Conservation (phyloP, 768 basidiomycete genomes). For the Russula sp. region DNA sequence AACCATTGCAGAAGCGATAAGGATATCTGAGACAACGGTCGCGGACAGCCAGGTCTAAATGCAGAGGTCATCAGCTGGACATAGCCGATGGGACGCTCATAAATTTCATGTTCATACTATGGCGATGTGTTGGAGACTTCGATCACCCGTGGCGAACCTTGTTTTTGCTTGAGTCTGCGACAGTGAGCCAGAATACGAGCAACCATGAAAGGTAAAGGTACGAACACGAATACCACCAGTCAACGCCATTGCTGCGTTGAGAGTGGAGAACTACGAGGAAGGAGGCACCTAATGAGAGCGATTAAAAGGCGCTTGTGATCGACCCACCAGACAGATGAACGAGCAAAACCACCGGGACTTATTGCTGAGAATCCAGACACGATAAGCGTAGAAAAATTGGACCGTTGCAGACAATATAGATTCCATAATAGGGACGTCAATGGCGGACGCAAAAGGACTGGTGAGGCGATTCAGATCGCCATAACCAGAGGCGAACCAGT, state of each 20-base stretch:
- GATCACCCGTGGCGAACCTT: neutral
- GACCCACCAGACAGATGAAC: slow-evolving; percentile 12
- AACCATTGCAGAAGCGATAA: slow-evolving; percentile 14
- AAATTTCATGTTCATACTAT: neutral
- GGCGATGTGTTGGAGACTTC: neutral
- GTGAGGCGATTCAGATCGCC: slow-evolving; percentile 33
- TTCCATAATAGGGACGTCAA: slow-evolving; percentile 16
- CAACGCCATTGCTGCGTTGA: slow-evolving; percentile 1
- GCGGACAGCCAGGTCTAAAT: slow-evolving; percentile 14
- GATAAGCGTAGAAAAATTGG: slow-evolving; percentile 12
- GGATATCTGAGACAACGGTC: slow-evolving; percentile 2
- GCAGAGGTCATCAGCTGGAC: neutral
- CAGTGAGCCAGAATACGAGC: neutral
- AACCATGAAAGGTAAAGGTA: too few relatives aligned
- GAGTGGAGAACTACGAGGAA: neutral
- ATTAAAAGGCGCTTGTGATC: neutral
- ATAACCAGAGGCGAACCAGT: slow-evolving; percentile 35
- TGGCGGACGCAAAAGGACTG: slow-evolving; percentile 28
- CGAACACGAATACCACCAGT: slow-evolving; percentile 4
- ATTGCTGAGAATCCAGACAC: slow-evolving; percentile 8
- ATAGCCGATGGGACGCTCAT: too few relatives aligned
- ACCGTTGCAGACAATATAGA: slow-evolving; percentile 9
- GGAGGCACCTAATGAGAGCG: too few relatives aligned
- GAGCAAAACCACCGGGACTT: neutral
- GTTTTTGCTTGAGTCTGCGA: neutral